These are phyloP conservation scores for Colletotrichum sp. DNA, from an alignment of 2,329 filamentous ascomycete species.

Conservation along the genomic window DNA sequence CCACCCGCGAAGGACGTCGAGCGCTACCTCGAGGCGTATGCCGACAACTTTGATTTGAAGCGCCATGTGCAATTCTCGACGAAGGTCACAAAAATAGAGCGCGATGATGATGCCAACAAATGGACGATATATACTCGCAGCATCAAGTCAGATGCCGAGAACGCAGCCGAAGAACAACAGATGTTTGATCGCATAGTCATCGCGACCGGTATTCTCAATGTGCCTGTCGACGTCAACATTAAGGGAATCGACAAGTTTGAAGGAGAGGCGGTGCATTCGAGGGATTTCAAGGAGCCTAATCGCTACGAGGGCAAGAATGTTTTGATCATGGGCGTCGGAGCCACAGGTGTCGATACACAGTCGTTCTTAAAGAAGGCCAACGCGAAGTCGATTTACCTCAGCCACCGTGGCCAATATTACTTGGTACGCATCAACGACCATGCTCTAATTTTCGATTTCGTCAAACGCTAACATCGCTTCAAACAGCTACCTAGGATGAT, in stretches of 20 bases:
- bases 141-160: neutral
- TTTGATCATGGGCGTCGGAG: constrained; percentile 78
- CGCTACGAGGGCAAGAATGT: constrained; percentile 50
- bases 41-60: constrained; percentile 41
- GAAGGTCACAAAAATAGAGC: neutral
- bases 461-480: neutral
- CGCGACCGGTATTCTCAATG: constrained; percentile 16
- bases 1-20: constrained; percentile 30
- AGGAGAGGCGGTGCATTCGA: constrained; percentile 20
- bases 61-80: constrained; percentile 28
- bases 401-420: constrained; percentile 8
- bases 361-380: constrained; percentile 1
- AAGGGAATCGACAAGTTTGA: constrained; percentile 22
- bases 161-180: neutral
- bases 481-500: constrained; percentile 1
- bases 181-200: constrained; percentile 16
- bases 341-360: constrained; percentile 72
- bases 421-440: neutral
- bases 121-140: neutral
- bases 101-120: constrained; percentile 2
- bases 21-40: constrained; percentile 44
- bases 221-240: constrained; percentile 1
- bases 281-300: constrained; percentile 16
- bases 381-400: constrained; percentile 18
- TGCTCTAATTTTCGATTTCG: neutral